A percentile compares a stretch with the other conserved stretches of the same genome.
These are phyloP conservation scores for Wallacemonas sp. DNA, from an alignment of 208 protist species.

Conservation along the genomic window DNA sequence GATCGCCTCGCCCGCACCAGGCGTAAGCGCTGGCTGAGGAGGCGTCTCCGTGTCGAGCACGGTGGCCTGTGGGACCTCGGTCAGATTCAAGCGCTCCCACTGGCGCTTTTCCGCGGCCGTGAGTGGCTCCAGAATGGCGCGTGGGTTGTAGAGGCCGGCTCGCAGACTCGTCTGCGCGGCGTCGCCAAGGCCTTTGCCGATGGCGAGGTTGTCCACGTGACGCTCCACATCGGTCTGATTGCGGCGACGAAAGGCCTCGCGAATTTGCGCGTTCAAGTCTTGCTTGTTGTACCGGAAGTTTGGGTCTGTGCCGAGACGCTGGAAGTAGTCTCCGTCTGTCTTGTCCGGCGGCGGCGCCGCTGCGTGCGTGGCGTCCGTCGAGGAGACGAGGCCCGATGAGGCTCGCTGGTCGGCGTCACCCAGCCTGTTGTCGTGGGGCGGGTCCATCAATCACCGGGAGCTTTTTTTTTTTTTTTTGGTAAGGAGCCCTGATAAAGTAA, in stretches of 20 bases:
- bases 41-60: neutral
- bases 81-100: slow-evolving; percentile 39
- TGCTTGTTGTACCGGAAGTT: slow-evolving; percentile 33
- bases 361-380: too few species aligned
- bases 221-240: slow-evolving; percentile 43
- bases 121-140: slow-evolving; percentile 48
- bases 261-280: slow-evolving; percentile 50
- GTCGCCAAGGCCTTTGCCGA: slow-evolving; percentile 75
- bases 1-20: too few species aligned
- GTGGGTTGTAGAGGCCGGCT: slow-evolving; percentile 60
- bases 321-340: neutral
- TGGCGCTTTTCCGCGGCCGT: slow-evolving; percentile 37
- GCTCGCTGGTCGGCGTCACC: too few species aligned
- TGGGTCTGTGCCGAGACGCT: slow-evolving; percentile 9
- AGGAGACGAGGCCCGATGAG: too few species aligned
- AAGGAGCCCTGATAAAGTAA: too few species aligned
- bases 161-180: slow-evolving; percentile 53
- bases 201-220: slow-evolving; percentile 57
- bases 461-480: too few species aligned
- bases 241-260: slow-evolving; percentile 56
- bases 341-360: neutral
- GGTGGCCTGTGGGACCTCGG: neutral
- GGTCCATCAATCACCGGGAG: too few species aligned
- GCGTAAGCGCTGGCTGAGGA: neutral
- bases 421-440: too few species aligned